These are phyloP conservation scores for Rhodotorula sp. DNA, from an alignment of 1,284 basidiomycete genomes.

Conservation along the genomic window DNA sequence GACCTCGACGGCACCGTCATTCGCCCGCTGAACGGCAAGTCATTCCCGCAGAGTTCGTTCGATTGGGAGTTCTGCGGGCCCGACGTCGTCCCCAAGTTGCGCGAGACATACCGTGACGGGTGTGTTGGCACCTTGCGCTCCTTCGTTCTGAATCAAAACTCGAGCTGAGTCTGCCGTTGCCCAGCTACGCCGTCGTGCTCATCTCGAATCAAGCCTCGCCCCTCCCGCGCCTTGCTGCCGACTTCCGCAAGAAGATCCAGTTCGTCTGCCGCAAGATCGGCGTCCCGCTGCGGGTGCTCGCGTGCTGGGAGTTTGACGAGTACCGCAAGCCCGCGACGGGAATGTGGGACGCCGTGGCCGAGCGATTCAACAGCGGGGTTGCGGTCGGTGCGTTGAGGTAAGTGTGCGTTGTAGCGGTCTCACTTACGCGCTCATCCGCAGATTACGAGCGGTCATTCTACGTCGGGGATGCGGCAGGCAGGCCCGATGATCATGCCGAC, in stretches of 20 bases:
- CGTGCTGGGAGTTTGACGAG: constrained; percentile 65
- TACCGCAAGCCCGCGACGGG: constrained; percentile 85
- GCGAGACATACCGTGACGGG: constrained; percentile 59
- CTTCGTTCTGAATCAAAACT: too few species aligned
- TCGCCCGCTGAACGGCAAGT: constrained; percentile 59
- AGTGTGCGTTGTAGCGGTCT: too few species aligned
- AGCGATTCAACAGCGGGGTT: constrained; percentile 62
- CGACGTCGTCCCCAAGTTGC: constrained; percentile 65
- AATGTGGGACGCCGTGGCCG: constrained; percentile 75
- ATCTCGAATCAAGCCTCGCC: constrained; percentile 67
- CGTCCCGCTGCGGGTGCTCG: constrained; percentile 76
- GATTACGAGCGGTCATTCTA: constrained; percentile 71
- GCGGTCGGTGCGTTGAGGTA: constrained; percentile 62
- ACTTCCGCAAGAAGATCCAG: constrained; percentile 74
- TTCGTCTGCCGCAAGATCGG: constrained; percentile 67
- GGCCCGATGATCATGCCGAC: constrained; percentile 51
- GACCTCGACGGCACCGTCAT: constrained; percentile 80
- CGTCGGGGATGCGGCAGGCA: constrained; percentile 88
- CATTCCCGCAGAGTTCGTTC: constrained; percentile 55
- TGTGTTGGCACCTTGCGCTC: constrained; percentile 1
- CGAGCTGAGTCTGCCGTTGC: too few species aligned
- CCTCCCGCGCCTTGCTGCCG: constrained; percentile 53
- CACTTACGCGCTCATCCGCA: constrained; percentile 47
- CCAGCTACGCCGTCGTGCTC: constrained; percentile 68
- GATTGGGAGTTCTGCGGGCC: constrained; percentile 70